Evolutionary conservation across 2,329 filamentous ascomycete genomes (phyloP), one percentile per base, ranked within the genome.

Genomic region (Pestalotiopsis sp.): DNA sequence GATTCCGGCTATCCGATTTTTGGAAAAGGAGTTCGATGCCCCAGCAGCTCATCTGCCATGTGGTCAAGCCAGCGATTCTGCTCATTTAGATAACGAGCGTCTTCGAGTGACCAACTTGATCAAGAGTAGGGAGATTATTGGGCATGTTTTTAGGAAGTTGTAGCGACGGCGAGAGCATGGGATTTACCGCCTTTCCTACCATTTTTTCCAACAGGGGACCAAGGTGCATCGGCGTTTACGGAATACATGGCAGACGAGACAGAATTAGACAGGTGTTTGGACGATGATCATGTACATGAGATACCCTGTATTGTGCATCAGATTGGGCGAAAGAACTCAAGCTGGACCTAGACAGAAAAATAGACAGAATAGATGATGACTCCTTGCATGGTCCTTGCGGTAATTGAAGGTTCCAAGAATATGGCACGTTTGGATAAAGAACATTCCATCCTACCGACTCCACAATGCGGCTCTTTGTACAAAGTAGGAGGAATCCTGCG

Each of bases 61-160:
- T 75, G 97, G 97, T 0, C 94, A 98, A 80, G 94, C 95, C 13
- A 98, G 93, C 73, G 96, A 99, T 76, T 91, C 91, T 64, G 96
- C 95, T 20, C 96, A 99, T 86, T 81, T 99, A 79, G 93, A 97
- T 75, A 98, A 99, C 75, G 96, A 99, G 85, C 83, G 96, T n/a
- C 83, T 99, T 78, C 85, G 96, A 65, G 83, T 99, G 67, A 82
- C 92, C 73, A 99, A 99, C 79, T 77, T 99, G 73, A 88, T 94
- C 69, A 98, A 97, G 81, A 96, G 94, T 71, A 89, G 94, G 71
- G 94, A 96, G 79, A 97, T 99, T 69, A 96, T 99, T 73, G 91
- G 90, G 70, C 88, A 89, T 76, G 93, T 98, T 5, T 99, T 99
- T 81, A 83, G 85, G 72, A 88, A 90, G 71, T 77, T 96, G 66